Evolutionary conservation across 164 flowering plant genomes (phyloP).

Genomic region (Umbellularia californica): DNA sequence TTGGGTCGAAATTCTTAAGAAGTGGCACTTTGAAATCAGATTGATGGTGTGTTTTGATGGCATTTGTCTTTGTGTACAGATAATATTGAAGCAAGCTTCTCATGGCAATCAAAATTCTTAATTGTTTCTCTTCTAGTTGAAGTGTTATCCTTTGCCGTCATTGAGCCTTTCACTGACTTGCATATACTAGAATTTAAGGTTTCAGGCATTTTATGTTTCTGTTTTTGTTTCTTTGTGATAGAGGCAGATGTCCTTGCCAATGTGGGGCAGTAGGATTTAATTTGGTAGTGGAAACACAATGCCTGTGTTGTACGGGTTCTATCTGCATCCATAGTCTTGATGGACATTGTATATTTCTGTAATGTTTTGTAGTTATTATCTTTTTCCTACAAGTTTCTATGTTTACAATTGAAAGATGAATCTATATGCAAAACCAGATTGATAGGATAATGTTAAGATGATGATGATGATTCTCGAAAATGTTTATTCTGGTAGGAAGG

Average conservation of each 20-base stretch:
- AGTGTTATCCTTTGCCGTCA: no score
- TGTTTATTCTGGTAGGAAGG: constrained; percentile 88
- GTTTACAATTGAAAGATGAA: no score
- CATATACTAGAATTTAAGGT: neutral
- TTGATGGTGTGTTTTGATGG: neutral
- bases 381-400: no score
- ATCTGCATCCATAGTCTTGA: no score
- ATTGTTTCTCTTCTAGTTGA: neutral
- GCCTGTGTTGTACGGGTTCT: no score
- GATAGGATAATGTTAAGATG: neutral
- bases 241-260: neutral
- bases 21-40: neutral
- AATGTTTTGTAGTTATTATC: neutral
- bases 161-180: neutral
- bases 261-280: no score
- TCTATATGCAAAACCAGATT: no score
- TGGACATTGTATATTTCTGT: no score
- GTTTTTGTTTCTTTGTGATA: constrained; percentile 4
- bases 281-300: no score
- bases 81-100: neutral
- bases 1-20: neutral
- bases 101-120: neutral
- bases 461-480: constrained; percentile 9
- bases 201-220: neutral
- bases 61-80: neutral